Base-by-base conservation (phyloP, 192 early-diverging fungal genomes). In the Rhizoclosmatium globosum region DNA sequence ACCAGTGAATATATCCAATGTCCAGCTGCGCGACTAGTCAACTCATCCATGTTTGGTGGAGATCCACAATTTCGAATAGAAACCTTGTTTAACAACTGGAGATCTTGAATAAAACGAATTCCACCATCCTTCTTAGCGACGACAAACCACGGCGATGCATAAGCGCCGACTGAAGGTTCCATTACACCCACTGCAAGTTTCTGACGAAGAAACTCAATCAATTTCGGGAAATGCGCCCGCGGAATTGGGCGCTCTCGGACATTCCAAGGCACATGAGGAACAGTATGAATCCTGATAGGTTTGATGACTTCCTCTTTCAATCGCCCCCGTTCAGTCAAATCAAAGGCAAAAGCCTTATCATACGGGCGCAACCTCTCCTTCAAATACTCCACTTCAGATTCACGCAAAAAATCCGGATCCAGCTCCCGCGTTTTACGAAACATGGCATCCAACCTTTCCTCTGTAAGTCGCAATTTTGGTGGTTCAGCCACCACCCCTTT, bases 21-120 rank as follows among this genome's bases (percentile, higher is more conserved):
- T 39, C 61, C 61, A 31, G 61, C 21, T 13, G 61, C 61, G 3
- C 61, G 19, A 11, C 7, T 21, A 11, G 61, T 62, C 4, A 21
- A 62, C 4, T 4, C 61, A 62, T 62, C 61, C 61, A 62, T 62
- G 61, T 62, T 62, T 31, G 61, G 61, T 62, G 61, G 61, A 31
- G 4, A n/a, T 6, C 21, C 21, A 21, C 4, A 62, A 62, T 62
- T 21, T 4, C 61, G 61, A n/a, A 62, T 39, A 21, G 61, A 13
- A n/a, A 62, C 61, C 61, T 62, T 62, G 21, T 62, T 62, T 21
- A 62, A 21, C 4, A 62, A 21, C 61, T 62, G 61, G 7, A 62
- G 21, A 21, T 62, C 61, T 39, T 62, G 61, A 21, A 62, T 62
- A 62, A 62, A 62, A 6, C 61, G 4, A 4, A 62, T n/a, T 6